Percentiles rank a stretch among this genome's conserved stretches.
Conservation (phyloP, 2,329 filamentous ascomycete genomes). For the Microdochium nivale region DNA sequence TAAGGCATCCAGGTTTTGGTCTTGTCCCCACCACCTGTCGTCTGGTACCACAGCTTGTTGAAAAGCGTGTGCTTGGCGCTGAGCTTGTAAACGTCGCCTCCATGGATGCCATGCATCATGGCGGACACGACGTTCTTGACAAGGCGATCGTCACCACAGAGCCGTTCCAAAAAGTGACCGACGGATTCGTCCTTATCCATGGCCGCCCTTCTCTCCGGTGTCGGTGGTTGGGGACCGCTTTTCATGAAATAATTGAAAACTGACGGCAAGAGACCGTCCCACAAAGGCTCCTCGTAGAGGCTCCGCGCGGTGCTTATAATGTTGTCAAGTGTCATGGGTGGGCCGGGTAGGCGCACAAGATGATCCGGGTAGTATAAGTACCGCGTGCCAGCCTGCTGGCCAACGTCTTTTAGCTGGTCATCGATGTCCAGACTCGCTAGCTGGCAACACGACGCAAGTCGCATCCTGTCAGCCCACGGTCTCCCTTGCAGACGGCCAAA, state of each 20-base stretch:
- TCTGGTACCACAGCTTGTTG: slow-evolving; percentile 36
- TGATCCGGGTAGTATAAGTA: slow-evolving; percentile 87
- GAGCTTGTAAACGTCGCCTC: slow-evolving; percentile 75
- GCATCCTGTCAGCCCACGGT: slow-evolving; percentile 2
- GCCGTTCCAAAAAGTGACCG: slow-evolving; percentile 52
- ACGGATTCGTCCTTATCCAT: slow-evolving; percentile 58
- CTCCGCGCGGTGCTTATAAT: slow-evolving; percentile 5
- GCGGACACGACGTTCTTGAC: slow-evolving; percentile 71
- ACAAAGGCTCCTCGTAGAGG: slow-evolving; percentile 16
- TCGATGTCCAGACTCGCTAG: slow-evolving; percentile 47
- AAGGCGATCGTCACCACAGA: slow-evolving; percentile 41
- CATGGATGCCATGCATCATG: slow-evolving; percentile 80
- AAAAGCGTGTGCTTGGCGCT: slow-evolving; percentile 61
- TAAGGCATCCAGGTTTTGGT: slow-evolving; percentile 3
- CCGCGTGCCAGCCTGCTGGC: slow-evolving; percentile 45
- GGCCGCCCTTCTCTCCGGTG: slow-evolving; percentile 11
- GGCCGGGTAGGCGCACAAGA: slow-evolving; percentile 44
- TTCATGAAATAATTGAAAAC: slow-evolving; percentile 1
- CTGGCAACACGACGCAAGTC: slow-evolving; percentile 24
- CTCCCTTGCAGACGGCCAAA: slow-evolving; percentile 5
- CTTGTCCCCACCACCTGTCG: neutral
- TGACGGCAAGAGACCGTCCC: slow-evolving; percentile 9
- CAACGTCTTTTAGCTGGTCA: slow-evolving; percentile 43
- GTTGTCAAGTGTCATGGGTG: slow-evolving; percentile 3
- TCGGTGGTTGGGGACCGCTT: slow-evolving; percentile 3